Conservation (phyloP, 2,329 filamentous ascomycete species). For the Rosellinia necatrix region DNA sequence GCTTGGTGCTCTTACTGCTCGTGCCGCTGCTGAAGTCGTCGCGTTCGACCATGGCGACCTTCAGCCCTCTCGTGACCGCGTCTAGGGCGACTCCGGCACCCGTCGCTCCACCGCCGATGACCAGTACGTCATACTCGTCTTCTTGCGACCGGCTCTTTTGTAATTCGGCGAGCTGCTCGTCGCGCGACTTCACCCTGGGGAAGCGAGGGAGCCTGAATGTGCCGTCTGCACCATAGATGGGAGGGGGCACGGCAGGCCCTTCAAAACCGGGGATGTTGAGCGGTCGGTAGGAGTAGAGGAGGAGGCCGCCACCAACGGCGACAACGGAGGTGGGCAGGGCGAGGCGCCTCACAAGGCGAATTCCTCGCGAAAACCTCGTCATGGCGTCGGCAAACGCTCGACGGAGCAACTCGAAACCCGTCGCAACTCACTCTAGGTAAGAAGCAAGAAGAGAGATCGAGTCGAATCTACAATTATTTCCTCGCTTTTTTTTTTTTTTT, state of each 20-base stretch:
- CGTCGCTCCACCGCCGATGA: conserved; percentile 74
- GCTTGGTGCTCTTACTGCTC: conserved; percentile 76
- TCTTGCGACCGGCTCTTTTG: conserved; percentile 49
- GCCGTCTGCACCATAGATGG: conserved; percentile 70
- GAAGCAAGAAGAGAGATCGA: background rate
- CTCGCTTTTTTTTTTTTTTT: no score
- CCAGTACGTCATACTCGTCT: conserved; percentile 68
- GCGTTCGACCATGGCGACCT: conserved; percentile 72
- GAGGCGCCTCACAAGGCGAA: conserved; percentile 48
- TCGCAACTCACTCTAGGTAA: conserved; percentile 9
- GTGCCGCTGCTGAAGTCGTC: conserved; percentile 77
- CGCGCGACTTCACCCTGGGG: conserved; percentile 63
- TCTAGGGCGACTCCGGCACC: conserved; percentile 74
- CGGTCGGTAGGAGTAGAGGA: conserved; percentile 65
- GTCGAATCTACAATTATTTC: background rate
- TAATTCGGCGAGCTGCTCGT: conserved; percentile 68
- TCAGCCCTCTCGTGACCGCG: conserved; percentile 71
- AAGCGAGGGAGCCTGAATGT: conserved; percentile 69
- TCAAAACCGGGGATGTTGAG: conserved; percentile 74
- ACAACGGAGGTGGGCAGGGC: conserved; percentile 49
- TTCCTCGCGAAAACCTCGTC: conserved; percentile 40
- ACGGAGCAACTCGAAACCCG: conserved; percentile 6
- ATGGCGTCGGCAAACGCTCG: conserved; percentile 28
- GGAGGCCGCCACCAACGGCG: conserved; percentile 48
- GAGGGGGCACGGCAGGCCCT: conserved; percentile 70